phyloP scores from a whole-genome alignment of 2,329 filamentous ascomycete species.

The Mollisiaceae sp. region DNA sequence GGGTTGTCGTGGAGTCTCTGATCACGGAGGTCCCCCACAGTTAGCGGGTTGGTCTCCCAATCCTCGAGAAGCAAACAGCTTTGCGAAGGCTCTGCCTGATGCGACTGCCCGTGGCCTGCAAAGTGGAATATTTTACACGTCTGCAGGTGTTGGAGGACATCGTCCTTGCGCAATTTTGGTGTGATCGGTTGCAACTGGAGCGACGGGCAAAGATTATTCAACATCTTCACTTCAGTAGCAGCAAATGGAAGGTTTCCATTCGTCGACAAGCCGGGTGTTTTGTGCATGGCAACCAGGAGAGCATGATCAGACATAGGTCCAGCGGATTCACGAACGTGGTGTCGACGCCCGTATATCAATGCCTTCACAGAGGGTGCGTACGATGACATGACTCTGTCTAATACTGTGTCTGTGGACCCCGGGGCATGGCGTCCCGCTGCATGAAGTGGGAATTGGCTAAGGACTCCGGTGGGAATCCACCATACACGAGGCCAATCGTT shows the following conservation, averaged over 20 bases:
- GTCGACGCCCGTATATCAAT: slow-evolving; percentile 38
- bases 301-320: slow-evolving; percentile 25
- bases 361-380: slow-evolving; percentile 46
- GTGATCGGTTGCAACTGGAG: background rate
- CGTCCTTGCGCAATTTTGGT: slow-evolving; percentile 20
- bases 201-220: slow-evolving; percentile 24
- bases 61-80: slow-evolving; percentile 42
- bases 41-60: slow-evolving; percentile 33
- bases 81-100: slow-evolving; percentile 40
- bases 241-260: slow-evolving; percentile 29
- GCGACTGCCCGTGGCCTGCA: slow-evolving; percentile 45
- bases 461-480: slow-evolving; percentile 44
- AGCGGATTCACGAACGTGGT: background rate
- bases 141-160: slow-evolving; percentile 37
- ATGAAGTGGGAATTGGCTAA: slow-evolving; percentile 44
- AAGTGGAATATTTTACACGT: slow-evolving; percentile 49
- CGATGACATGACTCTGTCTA: slow-evolving; percentile 47
- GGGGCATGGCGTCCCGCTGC: slow-evolving; percentile 43
- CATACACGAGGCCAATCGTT: slow-evolving; percentile 41
- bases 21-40: slow-evolving; percentile 30
- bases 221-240: slow-evolving; percentile 27
- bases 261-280: slow-evolving; percentile 32
- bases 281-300: slow-evolving; percentile 42
- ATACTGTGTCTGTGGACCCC: slow-evolving; percentile 33
- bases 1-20: background rate